These are phyloP conservation scores for Candida suzukii DNA, from an alignment of 805 yeast genomes.

Conservation along the genomic window DNA sequence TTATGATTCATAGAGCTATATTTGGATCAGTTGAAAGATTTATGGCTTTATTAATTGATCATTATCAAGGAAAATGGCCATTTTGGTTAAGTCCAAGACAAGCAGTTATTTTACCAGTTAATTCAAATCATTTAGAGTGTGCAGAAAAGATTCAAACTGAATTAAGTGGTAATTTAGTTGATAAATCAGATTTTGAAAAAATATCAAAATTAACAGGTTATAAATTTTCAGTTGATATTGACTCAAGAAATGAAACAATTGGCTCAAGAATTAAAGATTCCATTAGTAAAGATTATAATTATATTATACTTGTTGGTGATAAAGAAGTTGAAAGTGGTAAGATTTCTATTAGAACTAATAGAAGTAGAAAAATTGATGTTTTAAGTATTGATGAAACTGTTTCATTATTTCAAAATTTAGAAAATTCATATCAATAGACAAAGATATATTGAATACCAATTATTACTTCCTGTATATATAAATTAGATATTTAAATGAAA, in stretches of 20 bases:
- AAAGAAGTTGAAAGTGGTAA: slow-evolving; percentile 58
- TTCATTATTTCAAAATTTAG: slow-evolving; percentile 46
- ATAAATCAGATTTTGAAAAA: slow-evolving; percentile 16
- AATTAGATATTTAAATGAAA: too few species aligned
- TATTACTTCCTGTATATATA: too few species aligned
- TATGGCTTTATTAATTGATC: slow-evolving; percentile 84
- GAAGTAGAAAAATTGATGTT: slow-evolving; percentile 36
- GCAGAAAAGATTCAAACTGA: slow-evolving; percentile 41
- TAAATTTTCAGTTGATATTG: slow-evolving; percentile 71
- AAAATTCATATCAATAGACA: slow-evolving; percentile 36
- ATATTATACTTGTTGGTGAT: slow-evolving; percentile 81
- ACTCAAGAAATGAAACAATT: slow-evolving; percentile 67
- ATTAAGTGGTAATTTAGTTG: slow-evolving; percentile 40
- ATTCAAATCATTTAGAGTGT: slow-evolving; percentile 48
- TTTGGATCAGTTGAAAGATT: slow-evolving; percentile 94
- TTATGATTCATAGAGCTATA: slow-evolving; percentile 94
- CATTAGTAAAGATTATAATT: slow-evolving; percentile 64
- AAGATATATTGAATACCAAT: not conserved
- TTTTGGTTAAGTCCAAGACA: slow-evolving; percentile 95
- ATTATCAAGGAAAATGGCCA: slow-evolving; percentile 92
- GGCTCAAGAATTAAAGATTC: slow-evolving; percentile 80
- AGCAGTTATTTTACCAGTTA: slow-evolving; percentile 76
- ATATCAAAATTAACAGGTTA: slow-evolving; percentile 52
- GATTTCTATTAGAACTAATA: slow-evolving; percentile 58
- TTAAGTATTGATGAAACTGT: slow-evolving; percentile 45